Conservation (phyloP, 116 monocot genomes). For the Zostera marina region DNA sequence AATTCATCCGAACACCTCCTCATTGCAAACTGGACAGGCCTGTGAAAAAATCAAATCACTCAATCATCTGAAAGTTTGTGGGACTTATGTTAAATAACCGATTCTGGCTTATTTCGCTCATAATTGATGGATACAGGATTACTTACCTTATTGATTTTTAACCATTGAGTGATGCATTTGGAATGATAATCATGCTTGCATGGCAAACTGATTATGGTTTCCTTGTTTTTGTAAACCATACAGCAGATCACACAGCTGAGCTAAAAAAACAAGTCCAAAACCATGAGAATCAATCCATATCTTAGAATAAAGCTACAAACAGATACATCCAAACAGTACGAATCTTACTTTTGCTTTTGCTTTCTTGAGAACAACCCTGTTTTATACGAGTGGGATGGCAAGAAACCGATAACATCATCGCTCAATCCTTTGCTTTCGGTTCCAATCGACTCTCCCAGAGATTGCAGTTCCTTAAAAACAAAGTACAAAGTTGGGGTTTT, state of each 20-base stretch:
- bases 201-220: constrained; percentile 13
- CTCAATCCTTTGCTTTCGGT: constrained; percentile 65
- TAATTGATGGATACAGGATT: too few relatives aligned
- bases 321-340: not conserved
- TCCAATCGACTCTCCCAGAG: constrained; percentile 52
- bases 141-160: constrained; percentile 73
- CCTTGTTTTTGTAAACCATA: constrained; percentile 14
- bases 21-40: constrained; percentile 3
- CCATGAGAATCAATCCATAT: not conserved
- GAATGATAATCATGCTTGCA: constrained; percentile 71
- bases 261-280: constrained; percentile 1
- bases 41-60: not conserved
- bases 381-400: constrained; percentile 50
- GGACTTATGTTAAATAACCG: too few relatives aligned
- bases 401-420: constrained; percentile 53
- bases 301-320: not conserved
- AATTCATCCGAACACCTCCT: not conserved
- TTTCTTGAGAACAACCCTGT: constrained; percentile 56
- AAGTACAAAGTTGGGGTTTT: not conserved
- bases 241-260: constrained; percentile 55
- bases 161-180: constrained; percentile 44
- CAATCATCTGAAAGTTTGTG: too few relatives aligned
- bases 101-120: too few relatives aligned
- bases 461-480: constrained; percentile 53
- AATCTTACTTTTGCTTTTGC: constrained; percentile 51